These are phyloP conservation scores for Cutaneotrichosporon cavernicola DNA, from an alignment of 1,284 basidiomycete species.

Conservation along the genomic window DNA sequence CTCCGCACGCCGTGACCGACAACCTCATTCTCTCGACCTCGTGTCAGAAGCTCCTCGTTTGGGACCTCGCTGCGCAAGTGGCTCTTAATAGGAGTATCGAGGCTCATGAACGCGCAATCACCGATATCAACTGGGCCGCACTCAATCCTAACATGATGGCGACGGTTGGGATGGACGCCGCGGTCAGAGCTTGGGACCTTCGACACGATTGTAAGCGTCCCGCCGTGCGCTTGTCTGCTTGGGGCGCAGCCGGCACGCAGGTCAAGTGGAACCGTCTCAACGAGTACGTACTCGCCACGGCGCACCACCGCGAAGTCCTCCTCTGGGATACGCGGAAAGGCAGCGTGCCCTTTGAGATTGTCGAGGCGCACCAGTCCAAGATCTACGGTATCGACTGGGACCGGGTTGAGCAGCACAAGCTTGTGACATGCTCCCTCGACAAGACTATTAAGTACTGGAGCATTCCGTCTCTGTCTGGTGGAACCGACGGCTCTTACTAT, in stretches of 20 bases:
- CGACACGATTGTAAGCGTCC: slow-evolving; percentile 48
- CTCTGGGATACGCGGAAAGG: slow-evolving; percentile 65
- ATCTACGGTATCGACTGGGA: slow-evolving; percentile 98
- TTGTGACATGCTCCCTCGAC: slow-evolving; percentile 89
- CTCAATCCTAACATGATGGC: slow-evolving; percentile 66
- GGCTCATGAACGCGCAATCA: slow-evolving; percentile 86
- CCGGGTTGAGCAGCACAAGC: slow-evolving; percentile 66
- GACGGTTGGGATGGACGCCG: slow-evolving; percentile 56
- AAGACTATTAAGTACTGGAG: slow-evolving; percentile 87
- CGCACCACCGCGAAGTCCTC: slow-evolving; percentile 67
- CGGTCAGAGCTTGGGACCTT: slow-evolving; percentile 72
- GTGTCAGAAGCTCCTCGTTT: slow-evolving; percentile 91
- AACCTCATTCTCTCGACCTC: slow-evolving; percentile 95
- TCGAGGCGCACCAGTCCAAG: slow-evolving; percentile 78
- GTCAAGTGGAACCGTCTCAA: slow-evolving; percentile 93
- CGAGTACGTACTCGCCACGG: slow-evolving; percentile 78
- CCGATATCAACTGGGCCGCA: slow-evolving; percentile 94
- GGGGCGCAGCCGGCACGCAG: slow-evolving; percentile 64
- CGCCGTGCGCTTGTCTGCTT: slow-evolving; percentile 53
- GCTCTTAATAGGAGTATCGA: slow-evolving; percentile 75
- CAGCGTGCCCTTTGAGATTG: slow-evolving; percentile 71
- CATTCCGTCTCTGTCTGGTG: slow-evolving; percentile 42
- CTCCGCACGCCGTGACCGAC: slow-evolving; percentile 77
- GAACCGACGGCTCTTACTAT: slow-evolving; percentile 16
- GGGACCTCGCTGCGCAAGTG: slow-evolving; percentile 74